phyloP scores from a whole-genome alignment of 805 yeast species.

The Pichia occidentalis region DNA sequence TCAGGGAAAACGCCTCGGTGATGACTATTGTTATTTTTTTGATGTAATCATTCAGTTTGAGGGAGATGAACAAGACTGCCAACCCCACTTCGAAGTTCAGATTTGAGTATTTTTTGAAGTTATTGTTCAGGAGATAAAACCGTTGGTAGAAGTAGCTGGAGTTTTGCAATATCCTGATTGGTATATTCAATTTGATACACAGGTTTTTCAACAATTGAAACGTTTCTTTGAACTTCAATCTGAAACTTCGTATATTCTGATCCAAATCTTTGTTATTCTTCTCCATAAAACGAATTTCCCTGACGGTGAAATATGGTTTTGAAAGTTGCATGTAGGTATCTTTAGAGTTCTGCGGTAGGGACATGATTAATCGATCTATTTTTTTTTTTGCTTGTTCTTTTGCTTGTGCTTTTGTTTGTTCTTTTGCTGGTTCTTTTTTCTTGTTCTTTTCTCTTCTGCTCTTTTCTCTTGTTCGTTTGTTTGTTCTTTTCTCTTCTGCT shows the following conservation, averaged over 20 bases:
- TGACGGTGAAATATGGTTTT: conserved; percentile 28
- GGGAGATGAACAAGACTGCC: conserved; percentile 62
- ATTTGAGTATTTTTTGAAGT: conserved; percentile 42
- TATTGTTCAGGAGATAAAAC: conserved; percentile 53
- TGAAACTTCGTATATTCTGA: conserved; percentile 20
- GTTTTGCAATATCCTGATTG: conserved; percentile 61
- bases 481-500: no score
- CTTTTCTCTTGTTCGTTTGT: no score
- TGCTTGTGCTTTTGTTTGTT: no score
- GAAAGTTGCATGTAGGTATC: conserved; percentile 26
- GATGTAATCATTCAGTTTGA: conserved; percentile 78
- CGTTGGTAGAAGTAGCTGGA: conserved; percentile 71
- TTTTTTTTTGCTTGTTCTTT: no score
- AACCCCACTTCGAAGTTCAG: conserved; percentile 55
- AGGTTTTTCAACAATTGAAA: conserved; percentile 49
- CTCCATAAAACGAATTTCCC: conserved; percentile 24
- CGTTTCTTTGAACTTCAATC: conserved; percentile 31
- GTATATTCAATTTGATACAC: conserved; percentile 52
- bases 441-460: no score
- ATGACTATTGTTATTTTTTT: conserved; percentile 65
- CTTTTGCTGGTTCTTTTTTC: no score
- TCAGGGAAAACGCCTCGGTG: conserved; percentile 35
- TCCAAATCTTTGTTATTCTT: conserved; percentile 17
- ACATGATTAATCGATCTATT: no score
- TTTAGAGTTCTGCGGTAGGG: neutral